Evolutionary conservation across 1,284 basidiomycete genomes (phyloP).

Genomic region (Puccinia horiana): DNA sequence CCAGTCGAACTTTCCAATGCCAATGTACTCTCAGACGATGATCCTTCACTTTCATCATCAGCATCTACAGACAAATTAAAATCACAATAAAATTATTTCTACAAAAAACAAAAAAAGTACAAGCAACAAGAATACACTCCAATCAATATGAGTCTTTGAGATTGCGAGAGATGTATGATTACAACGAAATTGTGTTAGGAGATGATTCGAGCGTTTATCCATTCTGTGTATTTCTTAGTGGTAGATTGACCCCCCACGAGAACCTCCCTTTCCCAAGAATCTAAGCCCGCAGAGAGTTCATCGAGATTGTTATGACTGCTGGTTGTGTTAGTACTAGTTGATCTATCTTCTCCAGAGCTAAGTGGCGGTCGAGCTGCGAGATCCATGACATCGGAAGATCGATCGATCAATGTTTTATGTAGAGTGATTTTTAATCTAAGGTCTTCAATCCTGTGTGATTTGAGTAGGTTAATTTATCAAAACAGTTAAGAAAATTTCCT

Average conservation of each 20-base stretch:
- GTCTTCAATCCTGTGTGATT: conserved; percentile 53
- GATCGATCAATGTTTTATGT: conserved; percentile 52
- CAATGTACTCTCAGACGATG: not conserved
- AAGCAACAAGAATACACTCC: not conserved
- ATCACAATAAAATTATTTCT: not conserved
- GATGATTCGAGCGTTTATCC: conserved; percentile 19
- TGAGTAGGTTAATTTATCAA: not conserved
- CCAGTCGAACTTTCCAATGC: conserved; percentile 7
- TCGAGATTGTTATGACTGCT: conserved; percentile 36
- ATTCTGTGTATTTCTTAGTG: conserved; percentile 8
- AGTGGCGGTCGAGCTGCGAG: conserved; percentile 53
- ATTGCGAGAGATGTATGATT: no score
- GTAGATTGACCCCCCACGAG: conserved; percentile 17
- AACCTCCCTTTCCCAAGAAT: conserved; percentile 57
- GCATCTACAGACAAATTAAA: conserved; percentile 1
- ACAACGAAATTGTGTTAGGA: not conserved
- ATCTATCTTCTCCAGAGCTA: conserved; percentile 52
- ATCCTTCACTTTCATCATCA: not conserved
- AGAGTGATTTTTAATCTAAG: conserved; percentile 51
- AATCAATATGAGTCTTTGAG: no score
- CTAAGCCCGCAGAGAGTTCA: conserved; percentile 55
- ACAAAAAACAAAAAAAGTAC: no score
- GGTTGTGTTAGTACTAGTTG: conserved; percentile 29
- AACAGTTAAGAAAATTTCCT: not conserved
- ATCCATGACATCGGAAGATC: conserved; percentile 56